Base-by-base conservation (phyloP, 1,284 basidiomycete species). In the Trichosporon sp. region DNA sequence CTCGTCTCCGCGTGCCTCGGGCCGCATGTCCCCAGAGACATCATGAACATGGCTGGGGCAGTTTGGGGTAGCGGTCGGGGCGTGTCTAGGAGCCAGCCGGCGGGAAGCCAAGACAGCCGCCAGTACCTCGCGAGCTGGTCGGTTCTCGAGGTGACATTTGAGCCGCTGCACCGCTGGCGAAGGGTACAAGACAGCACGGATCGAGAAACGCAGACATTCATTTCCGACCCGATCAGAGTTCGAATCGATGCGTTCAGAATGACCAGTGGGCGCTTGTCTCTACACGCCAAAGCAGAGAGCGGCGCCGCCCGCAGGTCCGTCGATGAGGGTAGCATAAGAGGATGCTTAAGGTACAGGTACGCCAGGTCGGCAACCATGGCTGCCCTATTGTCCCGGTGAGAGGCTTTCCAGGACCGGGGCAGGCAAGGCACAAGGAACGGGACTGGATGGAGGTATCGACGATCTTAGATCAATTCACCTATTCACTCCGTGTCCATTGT, bases 391-490 rank as follows among this genome's bases (percentile, higher is more conserved):
- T 16, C 43, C 7, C 4, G 43, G 14, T 16, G 43, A 14, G 16
- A n/a, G 8, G 16, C 16, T 1, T 14, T 14, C 14, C 43, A 46
- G 14, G 43, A 4, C 16, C 43, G 21, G n/a, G 51, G 51, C 51
- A 26, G 8, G 19, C 51, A 16, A 54, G 51, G 51, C 51, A 54
- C 51, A 26, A 54, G 51, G 51, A 26, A 54, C 51, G 51, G 51
- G 51, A 54, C 51, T 10, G n/a, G 14, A 51, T 51, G 48, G 38
- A 40, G 38, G 51, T 19, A 54, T 54, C 26, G 51, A 54, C 51
- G 51, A 54, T 54, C 51, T 54, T 54, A 54, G 51, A 26, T 11
- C 51, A 54, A 54, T 54, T 54, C 51, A 54, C 8, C 19, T 7
- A 54, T 21, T 54, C 51, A 19, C 8, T 19, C 16, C 10, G 51